Evolutionary conservation across 352 stramenopile genomes (phyloP), one percentile per base, ranked within the genome.

Genomic region (Phytophthora constricta): DNA sequence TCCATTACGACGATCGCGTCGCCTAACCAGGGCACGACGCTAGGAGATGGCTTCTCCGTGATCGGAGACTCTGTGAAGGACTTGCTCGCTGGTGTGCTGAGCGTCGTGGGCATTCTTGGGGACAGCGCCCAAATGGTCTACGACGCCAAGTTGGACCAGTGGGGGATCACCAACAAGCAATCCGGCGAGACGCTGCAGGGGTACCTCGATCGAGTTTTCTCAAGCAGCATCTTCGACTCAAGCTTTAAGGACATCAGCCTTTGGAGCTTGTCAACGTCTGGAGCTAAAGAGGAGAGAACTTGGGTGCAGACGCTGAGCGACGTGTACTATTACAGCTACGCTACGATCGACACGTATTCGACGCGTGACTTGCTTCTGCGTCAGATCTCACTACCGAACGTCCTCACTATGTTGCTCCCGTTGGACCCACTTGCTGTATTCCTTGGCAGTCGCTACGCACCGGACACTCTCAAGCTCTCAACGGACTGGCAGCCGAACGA

Each of bases 1-100:
- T 91, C 82, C 17, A 77, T 91, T 54, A 89, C 82, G 22, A 89
- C 79, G 0, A 67, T 91, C 20, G 79, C 80, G 19, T 72, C 80
- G 1, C 80, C 82, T 0, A 87, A 89, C 72, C 76, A 87, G n/a
- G 80, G 82, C 42, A 80, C 80, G 17, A 68, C 71, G 20, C 59
- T 91, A 27, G 80, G 76, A 0, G 61, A 89, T 27, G 77, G 65
- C 0, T 76, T 87, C 47, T 74, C 72, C 1, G 31, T 70, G 31
- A 77, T 84, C 16, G 66, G 69, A 2, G 69, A 85, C 51, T 59
- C 71, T 0, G 62, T 88, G 48, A 78, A 84, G 43, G 72, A 68
- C 22, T 17, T 83, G 34, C 16, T 87, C 0, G 50, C 73, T n/a
- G 71, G 75, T 14, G 59, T 80, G 11, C 66, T 86, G 7, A 61